phyloP scores from a whole-genome alignment of 225 moss, liverwort and hornwort species.

The Bryoerythrophyllum caledonicum region DNA sequence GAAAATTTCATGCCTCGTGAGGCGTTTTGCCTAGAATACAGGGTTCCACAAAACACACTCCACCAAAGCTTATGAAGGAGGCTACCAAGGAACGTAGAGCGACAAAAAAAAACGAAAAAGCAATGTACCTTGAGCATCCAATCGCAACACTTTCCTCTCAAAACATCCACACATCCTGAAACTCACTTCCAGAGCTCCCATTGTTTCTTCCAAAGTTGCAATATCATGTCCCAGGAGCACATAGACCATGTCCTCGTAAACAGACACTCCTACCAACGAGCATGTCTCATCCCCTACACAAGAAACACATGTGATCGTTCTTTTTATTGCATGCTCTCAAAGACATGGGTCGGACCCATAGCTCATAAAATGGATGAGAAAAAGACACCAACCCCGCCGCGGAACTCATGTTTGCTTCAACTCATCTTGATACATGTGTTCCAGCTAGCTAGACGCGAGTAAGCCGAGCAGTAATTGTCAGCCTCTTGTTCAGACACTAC shows the following conservation, averaged over 20 bases:
- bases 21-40: neutral
- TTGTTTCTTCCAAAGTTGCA: neutral
- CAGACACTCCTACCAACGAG: too few species aligned
- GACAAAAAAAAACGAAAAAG: too few species aligned
- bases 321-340: slow-evolving; percentile 35
- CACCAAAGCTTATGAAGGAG: neutral
- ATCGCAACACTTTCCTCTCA: neutral
- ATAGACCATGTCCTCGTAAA: too few species aligned
- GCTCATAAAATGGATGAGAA: slow-evolving; percentile 26
- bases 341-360: slow-evolving; percentile 36
- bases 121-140: neutral
- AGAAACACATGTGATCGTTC: slow-evolving; percentile 24
- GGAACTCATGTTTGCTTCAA: slow-evolving; percentile 20
- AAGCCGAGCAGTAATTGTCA: slow-evolving; percentile 37
- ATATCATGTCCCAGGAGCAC: too few species aligned
- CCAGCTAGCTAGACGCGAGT: slow-evolving; percentile 21
- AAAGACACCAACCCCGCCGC: neutral
- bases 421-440: slow-evolving; percentile 33
- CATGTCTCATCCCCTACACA: neutral
- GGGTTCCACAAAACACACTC: neutral
- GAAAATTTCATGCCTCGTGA: slow-evolving; percentile 6
- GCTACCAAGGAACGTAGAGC: neutral
- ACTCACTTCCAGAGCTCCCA: neutral
- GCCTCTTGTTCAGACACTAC: slow-evolving; percentile 22
- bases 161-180: neutral